Percentiles rank a stretch among this genome's conserved stretches.
These are phyloP conservation scores for Cadophora luteo-olivacea DNA, from an alignment of 2,329 filamentous ascomycete species.

Conservation along the genomic window DNA sequence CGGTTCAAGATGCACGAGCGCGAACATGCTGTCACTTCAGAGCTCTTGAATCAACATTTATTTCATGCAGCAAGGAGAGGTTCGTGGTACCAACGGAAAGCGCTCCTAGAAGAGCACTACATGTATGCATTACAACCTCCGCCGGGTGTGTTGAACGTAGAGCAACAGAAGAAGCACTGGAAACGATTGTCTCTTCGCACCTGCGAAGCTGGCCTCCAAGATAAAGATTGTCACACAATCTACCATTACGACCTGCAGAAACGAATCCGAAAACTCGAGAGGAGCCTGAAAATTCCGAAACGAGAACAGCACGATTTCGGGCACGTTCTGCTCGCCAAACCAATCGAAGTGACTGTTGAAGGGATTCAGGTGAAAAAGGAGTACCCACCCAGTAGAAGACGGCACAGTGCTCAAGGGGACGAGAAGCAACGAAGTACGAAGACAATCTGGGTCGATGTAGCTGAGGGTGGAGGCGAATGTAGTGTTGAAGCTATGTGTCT, in stretches of 20 bases:
- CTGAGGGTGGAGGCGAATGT: slow-evolving; percentile 74
- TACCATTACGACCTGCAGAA: slow-evolving; percentile 96
- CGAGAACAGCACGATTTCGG: slow-evolving; percentile 92
- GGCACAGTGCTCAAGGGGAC: slow-evolving; percentile 30
- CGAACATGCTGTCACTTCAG: slow-evolving; percentile 76
- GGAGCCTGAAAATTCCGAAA: slow-evolving; percentile 79
- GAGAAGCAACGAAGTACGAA: slow-evolving; percentile 61
- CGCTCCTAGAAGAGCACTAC: slow-evolving; percentile 93
- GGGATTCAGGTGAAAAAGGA: slow-evolving; percentile 79
- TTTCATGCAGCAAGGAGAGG: slow-evolving; percentile 88
- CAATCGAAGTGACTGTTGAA: slow-evolving; percentile 75
- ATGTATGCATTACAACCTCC: slow-evolving; percentile 66
- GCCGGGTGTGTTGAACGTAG: slow-evolving; percentile 46
- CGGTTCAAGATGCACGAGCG: slow-evolving; percentile 80
- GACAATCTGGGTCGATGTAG: slow-evolving; percentile 87
- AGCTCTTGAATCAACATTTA: slow-evolving; percentile 79
- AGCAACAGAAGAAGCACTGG: slow-evolving; percentile 82
- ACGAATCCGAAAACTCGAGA: slow-evolving; percentile 89
- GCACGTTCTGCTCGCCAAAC: slow-evolving; percentile 79
- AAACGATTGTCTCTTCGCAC: slow-evolving; percentile 76
- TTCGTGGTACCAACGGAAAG: slow-evolving; percentile 95
- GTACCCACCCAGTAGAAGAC: slow-evolving; percentile 44
- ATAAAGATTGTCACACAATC: slow-evolving; percentile 87
- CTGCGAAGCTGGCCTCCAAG: slow-evolving; percentile 86
- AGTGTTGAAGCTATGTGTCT: slow-evolving; percentile 95